phyloP scores from a whole-genome alignment of 1,139 yeast species.

The Pichia sp. region DNA sequence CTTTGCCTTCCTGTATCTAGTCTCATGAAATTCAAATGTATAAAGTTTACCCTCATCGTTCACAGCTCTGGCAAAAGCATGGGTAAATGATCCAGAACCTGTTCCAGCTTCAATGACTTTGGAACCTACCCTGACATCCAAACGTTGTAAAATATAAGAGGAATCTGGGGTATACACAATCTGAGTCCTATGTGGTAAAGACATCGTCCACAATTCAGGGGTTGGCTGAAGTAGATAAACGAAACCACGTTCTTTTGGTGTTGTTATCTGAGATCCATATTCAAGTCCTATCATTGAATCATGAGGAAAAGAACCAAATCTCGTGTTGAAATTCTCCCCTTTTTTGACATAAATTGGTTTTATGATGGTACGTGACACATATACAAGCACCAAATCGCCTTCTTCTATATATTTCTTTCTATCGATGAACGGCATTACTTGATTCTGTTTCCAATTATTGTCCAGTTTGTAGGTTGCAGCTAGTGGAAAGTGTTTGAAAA shows the following conservation, averaged over 20 bases:
- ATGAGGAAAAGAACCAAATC: slow-evolving; percentile 86
- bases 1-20: slow-evolving; percentile 71
- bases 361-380: slow-evolving; percentile 71
- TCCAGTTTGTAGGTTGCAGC: neutral
- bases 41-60: slow-evolving; percentile 56
- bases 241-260: slow-evolving; percentile 76
- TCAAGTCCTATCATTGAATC: slow-evolving; percentile 70
- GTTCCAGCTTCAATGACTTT: slow-evolving; percentile 95
- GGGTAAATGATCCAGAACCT: slow-evolving; percentile 94
- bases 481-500: neutral
- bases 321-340: slow-evolving; percentile 64
- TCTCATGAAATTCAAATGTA: slow-evolving; percentile 88
- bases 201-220: slow-evolving; percentile 92
- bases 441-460: neutral
- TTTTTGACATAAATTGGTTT: slow-evolving; percentile 62
- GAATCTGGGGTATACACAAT: slow-evolving; percentile 96
- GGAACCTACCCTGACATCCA: slow-evolving; percentile 66
- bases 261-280: slow-evolving; percentile 82
- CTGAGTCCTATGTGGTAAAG: slow-evolving; percentile 95
- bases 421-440: slow-evolving; percentile 25
- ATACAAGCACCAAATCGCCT: slow-evolving; percentile 81
- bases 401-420: slow-evolving; percentile 59
- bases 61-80: slow-evolving; percentile 80
- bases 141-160: slow-evolving; percentile 76
- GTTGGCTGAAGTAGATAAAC: slow-evolving; percentile 85